These are phyloP conservation scores for Schizochytrium sp. DNA, from an alignment of 108 stramenopile species.

Conservation along the genomic window DNA sequence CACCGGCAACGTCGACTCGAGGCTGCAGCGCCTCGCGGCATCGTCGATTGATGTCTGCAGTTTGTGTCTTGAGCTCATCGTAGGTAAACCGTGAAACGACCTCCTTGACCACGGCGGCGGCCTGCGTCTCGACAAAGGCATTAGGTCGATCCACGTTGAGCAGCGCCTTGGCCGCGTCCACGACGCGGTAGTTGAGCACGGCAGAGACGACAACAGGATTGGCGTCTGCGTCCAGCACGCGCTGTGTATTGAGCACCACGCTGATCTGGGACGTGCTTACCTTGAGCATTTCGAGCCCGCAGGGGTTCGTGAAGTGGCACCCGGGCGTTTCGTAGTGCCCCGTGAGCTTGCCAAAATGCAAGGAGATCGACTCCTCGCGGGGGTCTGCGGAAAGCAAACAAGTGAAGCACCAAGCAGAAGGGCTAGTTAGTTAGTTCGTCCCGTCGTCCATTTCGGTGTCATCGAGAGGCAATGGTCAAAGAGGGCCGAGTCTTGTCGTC, in stretches of 20 bases:
- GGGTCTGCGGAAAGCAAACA: not conserved
- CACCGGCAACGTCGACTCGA: not conserved
- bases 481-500: too few relatives aligned
- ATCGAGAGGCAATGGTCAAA: too few relatives aligned
- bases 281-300: not conserved
- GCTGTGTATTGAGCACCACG: not conserved
- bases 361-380: not conserved
- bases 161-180: not conserved
- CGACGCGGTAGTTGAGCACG: not conserved
- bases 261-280: not conserved
- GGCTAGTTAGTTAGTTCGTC: not conserved
- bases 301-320: not conserved
- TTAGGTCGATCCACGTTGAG: not conserved
- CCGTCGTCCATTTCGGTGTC: too few relatives aligned
- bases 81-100: not conserved
- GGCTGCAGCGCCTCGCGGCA: not conserved
- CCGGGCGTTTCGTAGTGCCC: not conserved
- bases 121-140: not conserved
- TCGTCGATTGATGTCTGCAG: not conserved
- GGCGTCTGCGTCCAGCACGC: not conserved
- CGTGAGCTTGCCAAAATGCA: not conserved
- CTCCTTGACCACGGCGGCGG: not conserved
- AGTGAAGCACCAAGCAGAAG: not conserved
- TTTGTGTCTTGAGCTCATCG: constrained; percentile 6
- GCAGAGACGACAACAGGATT: not conserved